These are phyloP conservation scores for Talaromyces sp. DNA, from an alignment of 2,329 filamentous ascomycete genomes.

Conservation along the genomic window DNA sequence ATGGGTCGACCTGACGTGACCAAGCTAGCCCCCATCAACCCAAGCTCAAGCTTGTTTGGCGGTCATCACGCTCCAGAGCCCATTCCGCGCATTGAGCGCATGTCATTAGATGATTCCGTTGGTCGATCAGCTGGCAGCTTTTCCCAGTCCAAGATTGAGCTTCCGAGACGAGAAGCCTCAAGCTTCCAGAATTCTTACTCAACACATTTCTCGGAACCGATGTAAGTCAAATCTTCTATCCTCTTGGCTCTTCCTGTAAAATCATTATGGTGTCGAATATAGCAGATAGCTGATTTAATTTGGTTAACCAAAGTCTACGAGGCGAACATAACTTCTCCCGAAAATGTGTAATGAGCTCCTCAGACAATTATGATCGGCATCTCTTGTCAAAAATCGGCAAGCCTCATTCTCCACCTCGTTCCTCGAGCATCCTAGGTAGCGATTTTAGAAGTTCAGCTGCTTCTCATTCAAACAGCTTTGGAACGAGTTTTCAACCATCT, in stretches of 20 bases:
- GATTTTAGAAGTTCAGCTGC: conserved; percentile 25
- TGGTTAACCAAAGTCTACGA: conserved; percentile 45
- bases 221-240: conserved; percentile 25
- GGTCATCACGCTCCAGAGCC: conserved; percentile 37
- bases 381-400: conserved; percentile 59
- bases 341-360: conserved; percentile 53
- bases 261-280: neutral
- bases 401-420: conserved; percentile 51
- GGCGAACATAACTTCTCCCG: conserved; percentile 57
- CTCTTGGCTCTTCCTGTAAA: neutral
- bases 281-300: neutral
- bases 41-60: conserved; percentile 48
- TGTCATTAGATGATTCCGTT: conserved; percentile 34
- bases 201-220: conserved; percentile 25
- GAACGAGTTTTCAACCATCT: conserved; percentile 11
- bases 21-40: conserved; percentile 43
- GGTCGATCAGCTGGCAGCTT: conserved; percentile 26
- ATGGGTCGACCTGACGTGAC: conserved; percentile 46
- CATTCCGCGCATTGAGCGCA: conserved; percentile 30
- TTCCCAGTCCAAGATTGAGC: conserved; percentile 24
- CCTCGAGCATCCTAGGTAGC: conserved; percentile 29
- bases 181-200: conserved; percentile 31
- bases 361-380: conserved; percentile 59
- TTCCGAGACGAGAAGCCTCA: conserved; percentile 28
- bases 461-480: conserved; percentile 28